Base-by-base conservation (phyloP, 2,329 filamentous ascomycete genomes). In the Exophiala sideris region DNA sequence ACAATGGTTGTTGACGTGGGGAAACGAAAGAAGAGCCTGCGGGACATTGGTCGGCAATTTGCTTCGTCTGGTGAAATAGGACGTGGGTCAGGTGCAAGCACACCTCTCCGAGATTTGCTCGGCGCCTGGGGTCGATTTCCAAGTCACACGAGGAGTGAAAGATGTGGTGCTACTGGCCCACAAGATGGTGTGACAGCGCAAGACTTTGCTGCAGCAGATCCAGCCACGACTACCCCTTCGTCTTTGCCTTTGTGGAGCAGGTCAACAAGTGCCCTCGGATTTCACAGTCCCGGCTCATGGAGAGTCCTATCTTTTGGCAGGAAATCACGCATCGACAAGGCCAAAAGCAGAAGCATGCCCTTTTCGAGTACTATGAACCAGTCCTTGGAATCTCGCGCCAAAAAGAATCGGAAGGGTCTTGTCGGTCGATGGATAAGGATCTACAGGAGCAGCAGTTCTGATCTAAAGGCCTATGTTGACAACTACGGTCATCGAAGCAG, bases 111-210 rank as follows among this genome's bases (percentile, higher is more conserved):
- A 35, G 55, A 57, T 33, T 24, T 59, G n/a, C 42, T 63, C 20
- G 54, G 60, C 9, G 45, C 45, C n/a, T 65, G 62, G 63, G 55
- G 54, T 14, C 54, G 54, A 2, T 65, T 65, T 39, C 63, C 63
- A 12, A 62, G 57, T 51, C 58, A 65, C 48, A 50, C 54, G 5
- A 54, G 60, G 41, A 38, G 48, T 12, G 57, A 54, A 18, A 56
- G 63, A 35, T 55, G 57, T 52, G 62, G 57, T n/a, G 33, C 57
- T 24, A 60, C 63, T 42, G 55, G 57, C n/a, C 20, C 36, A n/a
- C 45, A 32, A 14, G 58, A 65, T 38, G 52, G 56, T 6, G 54
- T 65, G 21, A 32, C 35, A 8, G 48, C 51, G 21, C 48, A 52
- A 33, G 63, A 65, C 48, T 65, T 65, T 55, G 57, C 45, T 40